A percentile compares a stretch with the other conserved stretches of the same genome.
Conservation (phyloP, 1,139 yeast genomes). For the Suhomyces chickasaworum region DNA sequence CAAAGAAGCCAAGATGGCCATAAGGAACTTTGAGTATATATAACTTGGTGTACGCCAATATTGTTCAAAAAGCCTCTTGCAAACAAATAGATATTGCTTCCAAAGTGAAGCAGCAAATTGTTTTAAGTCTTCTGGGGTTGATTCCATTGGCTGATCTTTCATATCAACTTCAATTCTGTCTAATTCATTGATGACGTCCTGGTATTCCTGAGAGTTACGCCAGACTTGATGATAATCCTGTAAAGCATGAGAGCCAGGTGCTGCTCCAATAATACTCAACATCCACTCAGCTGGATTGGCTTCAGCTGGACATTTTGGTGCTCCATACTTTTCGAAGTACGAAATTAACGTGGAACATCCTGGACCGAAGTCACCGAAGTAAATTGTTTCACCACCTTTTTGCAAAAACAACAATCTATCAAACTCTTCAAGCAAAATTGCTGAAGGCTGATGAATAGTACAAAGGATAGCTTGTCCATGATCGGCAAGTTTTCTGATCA, state of each 20-base stretch:
- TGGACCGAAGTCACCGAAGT: conserved; percentile 76
- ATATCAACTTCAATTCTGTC: conserved; percentile 28
- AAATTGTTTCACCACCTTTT: conserved; percentile 67
- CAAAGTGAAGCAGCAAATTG: conserved; percentile 48
- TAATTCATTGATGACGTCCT: conserved; percentile 26
- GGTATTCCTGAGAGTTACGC: conserved; percentile 33
- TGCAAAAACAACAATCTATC: conserved; percentile 56
- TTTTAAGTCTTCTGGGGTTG: conserved; percentile 29
- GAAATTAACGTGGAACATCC: conserved; percentile 49
- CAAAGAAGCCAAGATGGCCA: conserved; percentile 52
- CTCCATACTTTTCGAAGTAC: conserved; percentile 61
- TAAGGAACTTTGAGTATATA: conserved; percentile 63
- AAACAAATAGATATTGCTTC: conserved; percentile 54
- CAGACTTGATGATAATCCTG: conserved; percentile 39
- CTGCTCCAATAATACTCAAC: conserved; percentile 50
- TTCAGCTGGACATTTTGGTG: conserved; percentile 42
- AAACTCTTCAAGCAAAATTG: conserved; percentile 58
- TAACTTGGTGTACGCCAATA: conserved; percentile 77
- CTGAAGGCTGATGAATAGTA: conserved; percentile 48
- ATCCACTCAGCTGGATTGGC: conserved; percentile 63
- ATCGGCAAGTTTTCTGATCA: conserved; percentile 44
- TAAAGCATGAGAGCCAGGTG: conserved; percentile 36
- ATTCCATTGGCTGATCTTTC: background rate
- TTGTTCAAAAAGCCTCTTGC: conserved; percentile 59
- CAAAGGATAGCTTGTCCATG: conserved; percentile 49